A percentile compares a stretch with the other conserved stretches of the same genome.
These are phyloP conservation scores for Aspergillus texensis DNA, from an alignment of 2,329 filamentous ascomycete species.

Conservation along the genomic window DNA sequence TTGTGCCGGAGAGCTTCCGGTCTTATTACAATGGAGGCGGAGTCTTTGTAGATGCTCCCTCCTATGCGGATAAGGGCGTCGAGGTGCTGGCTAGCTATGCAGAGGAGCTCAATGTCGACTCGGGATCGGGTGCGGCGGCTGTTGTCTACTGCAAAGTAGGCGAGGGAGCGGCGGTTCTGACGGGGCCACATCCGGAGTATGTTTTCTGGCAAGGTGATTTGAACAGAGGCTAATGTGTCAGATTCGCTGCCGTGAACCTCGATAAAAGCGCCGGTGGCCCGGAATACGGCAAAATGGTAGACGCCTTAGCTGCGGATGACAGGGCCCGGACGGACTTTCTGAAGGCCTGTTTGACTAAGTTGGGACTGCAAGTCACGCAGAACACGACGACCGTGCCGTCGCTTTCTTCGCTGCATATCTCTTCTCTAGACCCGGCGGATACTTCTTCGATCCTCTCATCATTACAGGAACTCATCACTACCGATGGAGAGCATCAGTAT, in stretches of 20 bases:
- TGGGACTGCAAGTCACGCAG: slow-evolving; percentile 77
- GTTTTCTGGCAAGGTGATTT: slow-evolving; percentile 28
- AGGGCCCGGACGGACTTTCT: slow-evolving; percentile 72
- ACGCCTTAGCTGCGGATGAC: slow-evolving; percentile 69
- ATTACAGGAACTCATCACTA: slow-evolving; percentile 66
- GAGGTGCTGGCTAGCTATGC: slow-evolving; percentile 81
- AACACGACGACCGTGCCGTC: slow-evolving; percentile 72
- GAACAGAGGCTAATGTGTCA: slow-evolving; percentile 37
- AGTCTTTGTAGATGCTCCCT: slow-evolving; percentile 80
- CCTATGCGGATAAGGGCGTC: slow-evolving; percentile 64
- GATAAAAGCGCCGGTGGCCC: slow-evolving; percentile 67
- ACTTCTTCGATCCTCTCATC: slow-evolving; percentile 70
- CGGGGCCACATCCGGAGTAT: slow-evolving; percentile 90
- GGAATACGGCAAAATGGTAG: slow-evolving; percentile 70
- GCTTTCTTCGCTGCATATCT: slow-evolving; percentile 81
- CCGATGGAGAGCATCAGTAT: slow-evolving; percentile 67
- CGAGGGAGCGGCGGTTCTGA: slow-evolving; percentile 76
- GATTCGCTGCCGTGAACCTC: slow-evolving; percentile 81
- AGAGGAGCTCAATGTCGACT: slow-evolving; percentile 73
- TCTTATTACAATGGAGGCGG: slow-evolving; percentile 95
- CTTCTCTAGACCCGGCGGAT: slow-evolving; percentile 65
- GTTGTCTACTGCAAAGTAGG: slow-evolving; percentile 83
- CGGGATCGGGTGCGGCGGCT: slow-evolving; percentile 73
- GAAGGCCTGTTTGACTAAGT: slow-evolving; percentile 74
- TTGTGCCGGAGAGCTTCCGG: slow-evolving; percentile 64